Evolutionary conservation across 2,329 filamentous ascomycete species (phyloP).

Genomic region (Fusarium sarcochroum): DNA sequence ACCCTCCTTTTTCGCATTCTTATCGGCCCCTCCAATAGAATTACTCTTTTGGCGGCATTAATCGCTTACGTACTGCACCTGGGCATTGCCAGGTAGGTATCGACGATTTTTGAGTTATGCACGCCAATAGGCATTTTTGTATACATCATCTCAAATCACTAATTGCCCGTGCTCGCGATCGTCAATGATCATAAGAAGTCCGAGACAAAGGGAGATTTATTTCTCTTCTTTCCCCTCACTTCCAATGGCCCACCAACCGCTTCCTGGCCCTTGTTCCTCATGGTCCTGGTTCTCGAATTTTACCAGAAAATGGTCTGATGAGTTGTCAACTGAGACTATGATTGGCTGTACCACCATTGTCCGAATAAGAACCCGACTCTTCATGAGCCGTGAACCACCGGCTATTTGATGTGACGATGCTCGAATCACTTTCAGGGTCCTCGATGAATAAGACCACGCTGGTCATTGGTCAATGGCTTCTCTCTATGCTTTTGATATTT

Average conservation of each 20-base stretch:
- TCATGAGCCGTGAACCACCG: constrained; percentile 32
- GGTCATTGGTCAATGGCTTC: constrained; percentile 44
- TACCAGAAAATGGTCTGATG: constrained; percentile 43
- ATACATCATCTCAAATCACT: not conserved
- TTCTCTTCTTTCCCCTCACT: not conserved
- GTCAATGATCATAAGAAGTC: not conserved
- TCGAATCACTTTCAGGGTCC: constrained; percentile 43
- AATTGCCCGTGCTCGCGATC: constrained; percentile 16
- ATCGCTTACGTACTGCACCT: constrained; percentile 27
- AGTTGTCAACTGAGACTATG: constrained; percentile 25
- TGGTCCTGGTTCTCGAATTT: constrained; percentile 2
- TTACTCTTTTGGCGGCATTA: not conserved
- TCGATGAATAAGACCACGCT: constrained; percentile 48
- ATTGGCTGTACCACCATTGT: constrained; percentile 30
- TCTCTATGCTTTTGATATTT: constrained; percentile 1
- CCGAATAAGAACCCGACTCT: constrained; percentile 48
- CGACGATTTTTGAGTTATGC: not conserved
- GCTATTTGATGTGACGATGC: constrained; percentile 40
- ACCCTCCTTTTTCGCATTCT: constrained; percentile 44
- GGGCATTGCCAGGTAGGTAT: not conserved
- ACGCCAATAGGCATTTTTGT: not conserved
- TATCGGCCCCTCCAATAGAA: constrained; percentile 30
- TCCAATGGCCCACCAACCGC: constrained; percentile 5
- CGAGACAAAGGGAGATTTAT: not conserved
- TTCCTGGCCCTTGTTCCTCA: constrained; percentile 7